Evolutionary conservation across 768 basidiomycete genomes (phyloP).

Genomic region (Leccinum barrowsii): DNA sequence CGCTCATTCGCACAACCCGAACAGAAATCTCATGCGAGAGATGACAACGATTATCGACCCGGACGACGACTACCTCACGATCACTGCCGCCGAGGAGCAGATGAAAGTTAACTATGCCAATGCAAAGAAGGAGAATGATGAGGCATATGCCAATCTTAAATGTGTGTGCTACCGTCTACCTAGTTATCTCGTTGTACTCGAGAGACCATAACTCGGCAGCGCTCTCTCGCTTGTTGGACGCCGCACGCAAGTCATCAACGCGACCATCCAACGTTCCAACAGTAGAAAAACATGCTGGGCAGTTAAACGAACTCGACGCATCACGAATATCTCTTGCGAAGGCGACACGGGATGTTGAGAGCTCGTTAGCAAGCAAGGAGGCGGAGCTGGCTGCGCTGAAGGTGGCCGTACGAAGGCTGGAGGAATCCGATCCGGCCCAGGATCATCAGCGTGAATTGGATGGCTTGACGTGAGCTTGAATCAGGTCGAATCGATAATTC

Average conservation of each 20-base stretch:
- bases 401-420: conserved; percentile 56
- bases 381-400: conserved; percentile 67
- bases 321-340: conserved; percentile 65
- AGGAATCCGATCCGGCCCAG: conserved; percentile 66
- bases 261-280: conserved; percentile 70
- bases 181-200: background rate
- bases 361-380: conserved; percentile 60
- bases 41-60: conserved; percentile 75
- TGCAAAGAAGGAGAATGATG: conserved; percentile 66
- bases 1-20: background rate
- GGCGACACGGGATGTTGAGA: conserved; percentile 70
- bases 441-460: conserved; percentile 71
- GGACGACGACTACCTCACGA: conserved; percentile 74
- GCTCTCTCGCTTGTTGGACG: conserved; percentile 59
- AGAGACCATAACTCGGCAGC: conserved; percentile 38
- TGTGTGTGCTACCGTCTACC: conserved; percentile 33
- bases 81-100: conserved; percentile 69
- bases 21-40: conserved; percentile 63
- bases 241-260: conserved; percentile 66
- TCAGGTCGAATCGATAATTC: background rate
- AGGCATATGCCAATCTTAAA: conserved; percentile 62
- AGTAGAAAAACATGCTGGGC: conserved; percentile 54
- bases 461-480: conserved; percentile 54
- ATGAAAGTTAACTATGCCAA: conserved; percentile 54
- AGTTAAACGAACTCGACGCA: conserved; percentile 62